These are phyloP conservation scores for Podospora pseudopauciseta DNA, from an alignment of 495 filamentous ascomycete species.

Conservation along the genomic window DNA sequence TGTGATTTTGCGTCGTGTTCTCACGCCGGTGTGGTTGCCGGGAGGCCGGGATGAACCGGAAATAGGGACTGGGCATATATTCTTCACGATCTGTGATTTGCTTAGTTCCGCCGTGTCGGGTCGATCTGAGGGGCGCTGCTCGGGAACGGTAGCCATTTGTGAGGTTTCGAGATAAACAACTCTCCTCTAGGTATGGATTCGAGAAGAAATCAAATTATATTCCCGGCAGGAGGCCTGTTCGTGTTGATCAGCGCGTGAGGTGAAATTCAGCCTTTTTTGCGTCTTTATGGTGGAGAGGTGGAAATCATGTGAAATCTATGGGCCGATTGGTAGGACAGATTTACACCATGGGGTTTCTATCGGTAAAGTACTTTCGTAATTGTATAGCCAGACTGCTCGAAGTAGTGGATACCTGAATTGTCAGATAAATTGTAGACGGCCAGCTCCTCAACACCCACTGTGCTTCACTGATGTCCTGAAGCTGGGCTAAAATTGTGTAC, in stretches of 20 bases:
- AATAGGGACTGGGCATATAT: background rate
- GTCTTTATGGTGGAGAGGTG: background rate
- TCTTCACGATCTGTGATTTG: background rate
- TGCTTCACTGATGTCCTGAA: no score
- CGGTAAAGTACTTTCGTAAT: no score
- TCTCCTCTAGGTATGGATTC: background rate
- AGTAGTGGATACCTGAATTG: no score
- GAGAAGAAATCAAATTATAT: background rate
- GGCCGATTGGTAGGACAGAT: background rate
- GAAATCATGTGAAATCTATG: background rate
- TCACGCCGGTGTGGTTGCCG: no score
- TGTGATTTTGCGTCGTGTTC: no score
- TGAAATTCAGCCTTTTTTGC: background rate
- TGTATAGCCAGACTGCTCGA: no score
- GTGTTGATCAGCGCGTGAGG: background rate
- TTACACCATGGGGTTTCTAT: no score
- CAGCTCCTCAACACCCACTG: no score
- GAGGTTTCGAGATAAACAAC: background rate
- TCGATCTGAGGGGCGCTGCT: background rate
- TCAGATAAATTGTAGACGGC: no score
- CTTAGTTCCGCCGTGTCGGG: background rate
- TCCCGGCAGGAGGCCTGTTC: background rate
- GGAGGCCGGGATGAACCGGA: background rate
- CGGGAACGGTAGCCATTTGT: background rate
- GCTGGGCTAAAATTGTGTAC: no score